A percentile compares a stretch with the other conserved stretches of the same genome.
Evolutionary conservation across 345 rosid species (phyloP).

Genomic region (Lagerstroemia speciosa): DNA sequence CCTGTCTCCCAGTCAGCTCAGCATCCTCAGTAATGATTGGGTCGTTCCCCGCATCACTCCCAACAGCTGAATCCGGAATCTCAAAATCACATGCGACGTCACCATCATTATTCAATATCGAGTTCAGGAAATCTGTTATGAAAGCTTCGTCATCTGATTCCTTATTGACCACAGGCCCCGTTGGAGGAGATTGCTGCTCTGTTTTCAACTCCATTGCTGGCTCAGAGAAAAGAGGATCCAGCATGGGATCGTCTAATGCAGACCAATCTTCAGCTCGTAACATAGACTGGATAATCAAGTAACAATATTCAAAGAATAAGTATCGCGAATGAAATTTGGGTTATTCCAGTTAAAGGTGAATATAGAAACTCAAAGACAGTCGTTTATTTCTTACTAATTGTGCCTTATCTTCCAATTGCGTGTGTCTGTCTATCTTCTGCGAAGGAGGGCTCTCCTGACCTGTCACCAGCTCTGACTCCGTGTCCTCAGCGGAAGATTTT

Average conservation of each 20-base stretch:
- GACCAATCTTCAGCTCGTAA: no score
- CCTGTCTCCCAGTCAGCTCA: background rate
- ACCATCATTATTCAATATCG: background rate
- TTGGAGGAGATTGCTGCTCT: constrained; percentile 3
- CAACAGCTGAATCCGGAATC: background rate
- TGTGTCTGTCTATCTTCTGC: background rate
- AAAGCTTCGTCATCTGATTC: background rate
- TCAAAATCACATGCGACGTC: no score
- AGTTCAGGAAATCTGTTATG: background rate
- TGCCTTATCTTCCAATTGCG: background rate
- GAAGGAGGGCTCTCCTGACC: constrained; percentile 10
- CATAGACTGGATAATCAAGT: no score
- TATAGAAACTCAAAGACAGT: background rate
- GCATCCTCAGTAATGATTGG: no score
- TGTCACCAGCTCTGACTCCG: constrained; percentile 12
- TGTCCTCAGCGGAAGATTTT: constrained; percentile 21
- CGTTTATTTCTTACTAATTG: background rate
- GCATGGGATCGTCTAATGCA: background rate
- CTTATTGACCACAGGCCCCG: background rate
- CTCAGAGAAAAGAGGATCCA: background rate
- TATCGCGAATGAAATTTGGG: background rate
- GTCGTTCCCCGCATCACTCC: background rate
- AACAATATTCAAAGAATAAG: no score
- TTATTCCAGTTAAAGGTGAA: background rate
- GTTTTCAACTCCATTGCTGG: background rate